These are phyloP conservation scores for Immersiella caudata DNA, from an alignment of 495 filamentous ascomycete species.

Conservation along the genomic window DNA sequence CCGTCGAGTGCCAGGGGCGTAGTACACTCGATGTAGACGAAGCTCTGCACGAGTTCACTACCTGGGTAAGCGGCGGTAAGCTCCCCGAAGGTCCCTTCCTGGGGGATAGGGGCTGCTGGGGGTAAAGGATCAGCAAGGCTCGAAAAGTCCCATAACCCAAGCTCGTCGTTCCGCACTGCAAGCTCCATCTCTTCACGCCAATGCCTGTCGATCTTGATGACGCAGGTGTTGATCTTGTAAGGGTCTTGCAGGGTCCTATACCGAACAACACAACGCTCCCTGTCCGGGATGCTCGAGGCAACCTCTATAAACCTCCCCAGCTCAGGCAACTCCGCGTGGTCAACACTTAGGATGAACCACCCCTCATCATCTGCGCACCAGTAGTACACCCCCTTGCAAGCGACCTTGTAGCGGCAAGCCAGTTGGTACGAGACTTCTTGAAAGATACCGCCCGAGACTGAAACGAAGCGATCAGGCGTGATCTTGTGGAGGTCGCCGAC, in stretches of 20 bases:
- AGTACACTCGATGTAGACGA: conserved; percentile 88
- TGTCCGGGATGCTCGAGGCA: conserved; percentile 85
- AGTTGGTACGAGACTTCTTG: conserved; percentile 97
- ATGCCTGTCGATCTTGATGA: conserved; percentile 90
- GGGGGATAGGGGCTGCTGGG: conserved; percentile 66
- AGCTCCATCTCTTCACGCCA: conserved; percentile 94
- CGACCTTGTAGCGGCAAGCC: conserved; percentile 88
- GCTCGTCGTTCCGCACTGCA: conserved; percentile 86
- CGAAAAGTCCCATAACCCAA: conserved; percentile 92
- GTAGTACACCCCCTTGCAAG: conserved; percentile 90
- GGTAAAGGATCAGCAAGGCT: conserved; percentile 81
- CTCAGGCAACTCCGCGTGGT: conserved; percentile 85
- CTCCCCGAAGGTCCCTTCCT: no score
- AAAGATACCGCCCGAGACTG: conserved; percentile 90
- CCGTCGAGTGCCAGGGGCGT: conserved; percentile 97
- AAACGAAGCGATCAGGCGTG: conserved; percentile 92
- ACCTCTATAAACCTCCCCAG: conserved; percentile 89
- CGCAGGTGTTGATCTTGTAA: conserved; percentile 89
- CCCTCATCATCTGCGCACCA: conserved; percentile 88
- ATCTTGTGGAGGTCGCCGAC: conserved; percentile 94
- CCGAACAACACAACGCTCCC: conserved; percentile 84
- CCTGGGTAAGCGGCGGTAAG: conserved; percentile 86
- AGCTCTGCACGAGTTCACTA: conserved; percentile 90
- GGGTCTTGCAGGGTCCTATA: conserved; percentile 95
- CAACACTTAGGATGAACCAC: conserved; percentile 87